Percentiles rank a stretch among this genome's conserved stretches.
These are phyloP conservation scores for Tetracladium maxilliforme DNA, from an alignment of 2,329 filamentous ascomycete genomes.

Conservation along the genomic window DNA sequence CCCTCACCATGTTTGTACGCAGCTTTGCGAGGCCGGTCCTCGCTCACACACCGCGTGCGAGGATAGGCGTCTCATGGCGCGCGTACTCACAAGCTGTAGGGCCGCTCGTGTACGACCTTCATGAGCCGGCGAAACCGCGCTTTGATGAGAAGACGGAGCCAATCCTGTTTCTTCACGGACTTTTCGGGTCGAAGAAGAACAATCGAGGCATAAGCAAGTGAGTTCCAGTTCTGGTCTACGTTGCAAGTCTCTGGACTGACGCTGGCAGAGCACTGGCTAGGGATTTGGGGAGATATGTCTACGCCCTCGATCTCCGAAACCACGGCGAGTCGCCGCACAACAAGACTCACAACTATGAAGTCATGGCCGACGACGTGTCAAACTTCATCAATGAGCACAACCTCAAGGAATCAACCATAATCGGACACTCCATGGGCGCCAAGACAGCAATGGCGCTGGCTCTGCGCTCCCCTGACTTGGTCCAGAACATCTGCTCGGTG, in stretches of 20 bases:
- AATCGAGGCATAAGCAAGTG: slow-evolving; percentile 92
- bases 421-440: slow-evolving; percentile 95
- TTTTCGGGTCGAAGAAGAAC: slow-evolving; percentile 93
- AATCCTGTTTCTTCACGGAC: slow-evolving; percentile 79
- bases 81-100: too few relatives aligned
- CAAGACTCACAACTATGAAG: slow-evolving; percentile 59
- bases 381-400: slow-evolving; percentile 61
- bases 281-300: slow-evolving; percentile 68
- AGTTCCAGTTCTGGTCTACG: slow-evolving; percentile 14
- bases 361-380: slow-evolving; percentile 73
- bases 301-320: slow-evolving; percentile 79
- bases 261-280: slow-evolving; percentile 56
- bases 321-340: slow-evolving; percentile 82
- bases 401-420: slow-evolving; percentile 58
- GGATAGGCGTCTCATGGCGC: too few relatives aligned
- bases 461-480: slow-evolving; percentile 49
- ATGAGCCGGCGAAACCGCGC: slow-evolving; percentile 29
- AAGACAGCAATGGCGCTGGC: slow-evolving; percentile 86
- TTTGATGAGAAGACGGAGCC: slow-evolving; percentile 33
- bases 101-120: slow-evolving; percentile 48
- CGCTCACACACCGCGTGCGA: too few relatives aligned
- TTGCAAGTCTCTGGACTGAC: slow-evolving; percentile 4
- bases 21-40: too few relatives aligned
- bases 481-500: slow-evolving; percentile 64
- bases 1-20: too few relatives aligned